These are phyloP conservation scores for Xanthoconium purpureum DNA, from an alignment of 768 basidiomycete species.

Conservation along the genomic window DNA sequence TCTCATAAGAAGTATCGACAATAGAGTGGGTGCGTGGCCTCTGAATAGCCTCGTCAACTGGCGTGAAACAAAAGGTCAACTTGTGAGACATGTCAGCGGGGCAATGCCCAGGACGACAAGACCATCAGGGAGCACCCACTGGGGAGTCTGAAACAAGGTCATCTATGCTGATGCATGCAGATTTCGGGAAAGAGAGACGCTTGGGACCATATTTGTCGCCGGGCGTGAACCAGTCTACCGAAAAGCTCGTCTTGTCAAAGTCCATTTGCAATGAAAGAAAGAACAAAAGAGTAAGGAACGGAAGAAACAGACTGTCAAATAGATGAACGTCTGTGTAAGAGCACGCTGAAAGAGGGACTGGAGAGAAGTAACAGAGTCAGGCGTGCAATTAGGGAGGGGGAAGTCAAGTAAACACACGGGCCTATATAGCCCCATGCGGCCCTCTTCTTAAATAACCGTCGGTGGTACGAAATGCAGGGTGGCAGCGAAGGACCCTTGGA, in stretches of 20 bases:
- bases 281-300: conserved; percentile 2
- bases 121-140: conserved; percentile 13
- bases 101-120: background rate
- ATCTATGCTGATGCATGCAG: conserved; percentile 31
- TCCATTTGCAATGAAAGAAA: conserved; percentile 26
- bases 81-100: conserved; percentile 12
- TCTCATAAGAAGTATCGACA: conserved; percentile 11
- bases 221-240: conserved; percentile 31
- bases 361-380: background rate
- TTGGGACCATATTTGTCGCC: conserved; percentile 25
- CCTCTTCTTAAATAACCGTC: conserved; percentile 15
- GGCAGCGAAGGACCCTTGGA: conserved; percentile 12
- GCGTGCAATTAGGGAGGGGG: conserved; percentile 4
- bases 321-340: conserved; percentile 1
- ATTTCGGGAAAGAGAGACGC: conserved; percentile 35
- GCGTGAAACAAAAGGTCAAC: conserved; percentile 25
- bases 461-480: conserved; percentile 16
- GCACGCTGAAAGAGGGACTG: background rate
- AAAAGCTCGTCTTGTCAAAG: conserved; percentile 31
- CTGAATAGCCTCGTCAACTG: conserved; percentile 9
- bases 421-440: background rate
- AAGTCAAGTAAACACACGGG: conserved; percentile 4
- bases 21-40: conserved; percentile 16
- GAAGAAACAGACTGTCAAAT: background rate
- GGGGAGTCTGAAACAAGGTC: conserved; percentile 29